Evolutionary conservation across 164 flowering plant genomes (phyloP), one percentile per base, ranked within the genome.

Genomic region (Liquidambar formosana): DNA sequence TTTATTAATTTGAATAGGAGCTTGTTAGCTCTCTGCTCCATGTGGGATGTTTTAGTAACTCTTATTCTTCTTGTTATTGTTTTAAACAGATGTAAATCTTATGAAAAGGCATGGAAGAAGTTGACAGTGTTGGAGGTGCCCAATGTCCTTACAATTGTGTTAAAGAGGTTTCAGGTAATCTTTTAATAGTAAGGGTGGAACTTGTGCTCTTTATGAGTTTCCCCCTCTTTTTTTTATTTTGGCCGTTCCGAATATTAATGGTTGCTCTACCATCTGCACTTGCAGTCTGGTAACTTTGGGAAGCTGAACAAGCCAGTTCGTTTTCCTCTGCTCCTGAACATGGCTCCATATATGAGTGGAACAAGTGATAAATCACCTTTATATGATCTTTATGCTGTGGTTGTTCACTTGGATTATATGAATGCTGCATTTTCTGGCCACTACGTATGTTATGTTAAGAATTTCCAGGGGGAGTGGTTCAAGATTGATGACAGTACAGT

Each of bases 391-490:
- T 93, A 88, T 75, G 97, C 85, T 12, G 97, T 93, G 33, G 88
- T 93, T 8, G 97, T 91, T 71, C 98, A 93, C 76, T 66, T 92
- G 81, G 98, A 90, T 77, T 53, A 78, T 15, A 80, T 82, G 88
- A 89, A 91, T 81, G 89, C 94, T 33, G 66, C 98, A 1, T 86
- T 80, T 75, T 88, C 96, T 56, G 98, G 98, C 61, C 98, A 93
- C 71, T 93, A 93, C 66, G 86, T 91, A 23, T 89, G 92, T 70
- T 93, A 90, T 61, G 85, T 93, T 21, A 90, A 83, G 79, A 82
- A 80, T 67, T 57, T 59, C 22, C 86, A 76, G 41, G 86, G 83
- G 58, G 80, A 79, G 66, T 93, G 98, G 98, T 91, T 79, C 80
- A 90, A 77, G 83, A 83, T 83, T 68, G 95, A 93, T 80, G 98